phyloP scores from a whole-genome alignment of 495 filamentous ascomycete genomes.

The Amniculicola lignicola region DNA sequence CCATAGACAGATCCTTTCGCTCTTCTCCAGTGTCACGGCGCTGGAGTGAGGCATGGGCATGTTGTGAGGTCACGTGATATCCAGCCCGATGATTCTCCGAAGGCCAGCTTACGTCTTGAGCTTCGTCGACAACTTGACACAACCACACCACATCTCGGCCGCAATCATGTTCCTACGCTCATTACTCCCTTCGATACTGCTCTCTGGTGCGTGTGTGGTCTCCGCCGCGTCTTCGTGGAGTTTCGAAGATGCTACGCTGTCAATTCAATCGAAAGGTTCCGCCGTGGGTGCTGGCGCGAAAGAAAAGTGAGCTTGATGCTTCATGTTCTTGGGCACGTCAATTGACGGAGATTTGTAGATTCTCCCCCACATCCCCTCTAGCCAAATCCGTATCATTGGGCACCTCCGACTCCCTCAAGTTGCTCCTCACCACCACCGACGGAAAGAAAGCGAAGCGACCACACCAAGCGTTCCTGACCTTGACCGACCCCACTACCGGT shows the following conservation, averaged over 20 bases:
- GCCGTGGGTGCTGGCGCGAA: conserved; percentile 63
- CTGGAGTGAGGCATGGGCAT: too few species aligned
- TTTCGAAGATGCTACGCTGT: conserved; percentile 80
- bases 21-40: too few species aligned
- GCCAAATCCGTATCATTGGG: conserved; percentile 63
- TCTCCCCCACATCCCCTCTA: conserved; percentile 61
- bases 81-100: too few species aligned
- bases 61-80: too few species aligned
- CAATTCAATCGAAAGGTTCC: conserved; percentile 67
- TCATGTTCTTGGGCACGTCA: background rate
- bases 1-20: too few species aligned
- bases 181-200: conserved; percentile 44
- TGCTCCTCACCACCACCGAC: conserved; percentile 77
- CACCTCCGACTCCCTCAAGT: conserved; percentile 70
- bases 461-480: conserved; percentile 87
- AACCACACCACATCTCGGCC: conserved; percentile 6
- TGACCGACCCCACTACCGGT: conserved; percentile 69
- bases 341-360: conserved; percentile 45
- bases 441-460: conserved; percentile 73
- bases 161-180: conserved; percentile 40
- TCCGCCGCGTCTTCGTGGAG: conserved; percentile 73
- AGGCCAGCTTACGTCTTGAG: background rate
- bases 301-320: conserved; percentile 57
- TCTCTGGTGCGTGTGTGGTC: conserved; percentile 26
- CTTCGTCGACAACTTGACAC: conserved; percentile 5